Conservation (phyloP, 2,329 filamentous ascomycete genomes). For the Orbilia ellipsospora region DNA sequence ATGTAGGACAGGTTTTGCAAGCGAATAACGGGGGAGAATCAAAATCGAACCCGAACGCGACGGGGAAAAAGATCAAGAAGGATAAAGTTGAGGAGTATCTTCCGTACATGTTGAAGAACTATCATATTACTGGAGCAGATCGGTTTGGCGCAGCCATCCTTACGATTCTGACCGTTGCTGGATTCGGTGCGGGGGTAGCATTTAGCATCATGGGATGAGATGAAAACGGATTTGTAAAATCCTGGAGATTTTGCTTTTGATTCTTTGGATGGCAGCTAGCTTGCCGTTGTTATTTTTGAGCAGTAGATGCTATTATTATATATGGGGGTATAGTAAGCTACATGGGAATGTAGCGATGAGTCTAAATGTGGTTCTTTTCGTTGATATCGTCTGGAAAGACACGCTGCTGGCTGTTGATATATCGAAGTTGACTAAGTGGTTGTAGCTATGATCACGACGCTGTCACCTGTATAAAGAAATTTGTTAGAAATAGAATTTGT, state of each 20-base stretch:
- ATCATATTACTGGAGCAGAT: conserved; percentile 27
- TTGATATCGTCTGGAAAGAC: neutral
- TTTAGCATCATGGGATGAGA: neutral
- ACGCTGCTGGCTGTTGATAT: neutral
- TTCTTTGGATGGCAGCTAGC: conserved; percentile 17
- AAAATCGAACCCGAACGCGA: conserved; percentile 62
- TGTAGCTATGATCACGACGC: conserved; percentile 75
- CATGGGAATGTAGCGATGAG: conserved; percentile 6
- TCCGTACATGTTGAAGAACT: conserved; percentile 31
- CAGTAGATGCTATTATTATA: conserved; percentile 24
- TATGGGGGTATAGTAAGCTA: conserved; percentile 22
- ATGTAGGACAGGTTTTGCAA: conserved; percentile 64
- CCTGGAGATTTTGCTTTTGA: neutral
- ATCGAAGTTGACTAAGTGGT: conserved; percentile 31
- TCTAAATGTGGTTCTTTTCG: conserved; percentile 10
- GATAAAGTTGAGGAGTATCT: conserved; percentile 35
- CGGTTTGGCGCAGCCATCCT: conserved; percentile 39
- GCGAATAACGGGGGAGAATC: conserved; percentile 71
- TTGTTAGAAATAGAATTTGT: conserved; percentile 26
- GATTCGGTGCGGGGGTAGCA: neutral
- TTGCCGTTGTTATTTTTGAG: conserved; percentile 13
- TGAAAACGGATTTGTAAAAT: neutral
- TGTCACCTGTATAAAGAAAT: conserved; percentile 70
- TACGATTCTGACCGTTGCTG: conserved; percentile 8
- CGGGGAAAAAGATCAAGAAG: conserved; percentile 22